phyloP scores from a whole-genome alignment of 768 basidiomycete genomes.

The Dioszegia aurantiaca region DNA sequence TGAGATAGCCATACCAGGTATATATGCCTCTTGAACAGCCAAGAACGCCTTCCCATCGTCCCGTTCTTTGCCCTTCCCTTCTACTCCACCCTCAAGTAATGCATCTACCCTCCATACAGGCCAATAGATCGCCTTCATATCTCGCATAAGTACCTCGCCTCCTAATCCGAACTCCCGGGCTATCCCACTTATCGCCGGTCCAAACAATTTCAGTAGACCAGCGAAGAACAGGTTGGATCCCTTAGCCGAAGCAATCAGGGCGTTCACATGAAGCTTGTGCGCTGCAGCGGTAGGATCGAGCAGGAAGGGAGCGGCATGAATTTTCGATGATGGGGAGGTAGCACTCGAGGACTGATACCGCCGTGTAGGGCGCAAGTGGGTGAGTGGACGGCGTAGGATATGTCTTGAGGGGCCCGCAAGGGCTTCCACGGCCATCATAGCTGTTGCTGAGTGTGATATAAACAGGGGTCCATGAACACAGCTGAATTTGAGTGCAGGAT shows the following conservation, averaged over 20 bases:
- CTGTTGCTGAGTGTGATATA: too few relatives aligned
- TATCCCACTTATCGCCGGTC: slow-evolving; percentile 21
- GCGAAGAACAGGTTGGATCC: slow-evolving; percentile 36
- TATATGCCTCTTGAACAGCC: slow-evolving; percentile 37
- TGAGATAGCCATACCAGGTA: slow-evolving; percentile 34
- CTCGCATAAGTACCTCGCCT: slow-evolving; percentile 27
- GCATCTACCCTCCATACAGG: slow-evolving; percentile 46
- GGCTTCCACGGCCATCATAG: too few relatives aligned
- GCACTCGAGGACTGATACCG: background rate
- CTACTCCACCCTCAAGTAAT: slow-evolving; percentile 26
- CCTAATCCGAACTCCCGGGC: slow-evolving; percentile 45
- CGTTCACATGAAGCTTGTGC: slow-evolving; percentile 28
- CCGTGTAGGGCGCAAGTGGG: background rate
- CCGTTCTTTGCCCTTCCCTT: slow-evolving; percentile 15
- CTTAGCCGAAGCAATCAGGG: slow-evolving; percentile 25
- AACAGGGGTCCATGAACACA: too few relatives aligned
- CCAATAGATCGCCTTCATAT: slow-evolving; percentile 47
- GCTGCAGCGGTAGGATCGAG: slow-evolving; percentile 29
- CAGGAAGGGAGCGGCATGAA: slow-evolving; percentile 38
- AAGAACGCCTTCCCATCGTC: slow-evolving; percentile 31
- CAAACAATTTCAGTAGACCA: slow-evolving; percentile 33
- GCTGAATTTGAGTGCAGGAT: too few relatives aligned
- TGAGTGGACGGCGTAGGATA: too few relatives aligned
- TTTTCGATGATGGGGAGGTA: slow-evolving; percentile 37
- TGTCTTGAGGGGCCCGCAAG: too few relatives aligned